These are phyloP conservation scores for Debaryomyces fabryi DNA, from an alignment of 1,139 yeast species.

Conservation along the genomic window DNA sequence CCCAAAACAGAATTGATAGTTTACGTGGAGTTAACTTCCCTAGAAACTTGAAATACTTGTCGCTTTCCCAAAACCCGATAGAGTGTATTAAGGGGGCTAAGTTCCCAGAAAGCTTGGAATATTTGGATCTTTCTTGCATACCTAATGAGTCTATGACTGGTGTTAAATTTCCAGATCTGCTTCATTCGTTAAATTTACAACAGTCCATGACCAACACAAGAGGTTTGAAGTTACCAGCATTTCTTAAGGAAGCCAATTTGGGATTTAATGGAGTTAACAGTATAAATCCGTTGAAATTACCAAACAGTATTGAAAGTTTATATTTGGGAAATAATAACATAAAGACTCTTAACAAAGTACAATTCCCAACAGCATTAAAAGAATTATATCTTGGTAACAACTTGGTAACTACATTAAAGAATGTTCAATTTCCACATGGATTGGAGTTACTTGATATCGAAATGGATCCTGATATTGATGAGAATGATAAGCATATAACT, in stretches of 20 bases:
- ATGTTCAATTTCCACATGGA: conserved; percentile 43
- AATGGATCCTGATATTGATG: conserved; percentile 46
- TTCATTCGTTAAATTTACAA: conserved; percentile 41
- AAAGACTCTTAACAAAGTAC: conserved; percentile 49
- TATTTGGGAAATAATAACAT: conserved; percentile 46
- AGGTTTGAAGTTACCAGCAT: conserved; percentile 45
- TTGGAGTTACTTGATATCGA: conserved; percentile 46
- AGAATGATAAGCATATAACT: conserved; percentile 46
- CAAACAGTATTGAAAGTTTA: conserved; percentile 41
- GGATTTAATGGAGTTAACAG: conserved; percentile 50
- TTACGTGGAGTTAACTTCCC: conserved; percentile 46
- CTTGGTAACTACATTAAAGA: conserved; percentile 47
- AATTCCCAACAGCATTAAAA: conserved; percentile 39
- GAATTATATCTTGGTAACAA: conserved; percentile 48
- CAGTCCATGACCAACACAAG: conserved; percentile 51
- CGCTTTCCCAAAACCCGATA: conserved; percentile 45
- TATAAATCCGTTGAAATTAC: conserved; percentile 49
- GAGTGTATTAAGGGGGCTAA: conserved; percentile 46
- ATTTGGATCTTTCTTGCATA: conserved; percentile 44
- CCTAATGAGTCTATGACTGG: conserved; percentile 55
- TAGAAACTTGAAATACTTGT: conserved; percentile 30
- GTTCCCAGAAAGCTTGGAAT: conserved; percentile 41
- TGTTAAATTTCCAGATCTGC: conserved; percentile 47
- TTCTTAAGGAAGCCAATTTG: conserved; percentile 34
- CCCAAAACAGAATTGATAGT: conserved; percentile 46